A percentile compares a stretch with the other conserved stretches of the same genome.
Conservation (phyloP, 768 basidiomycete species). For the Podaxis mareebaensis region DNA sequence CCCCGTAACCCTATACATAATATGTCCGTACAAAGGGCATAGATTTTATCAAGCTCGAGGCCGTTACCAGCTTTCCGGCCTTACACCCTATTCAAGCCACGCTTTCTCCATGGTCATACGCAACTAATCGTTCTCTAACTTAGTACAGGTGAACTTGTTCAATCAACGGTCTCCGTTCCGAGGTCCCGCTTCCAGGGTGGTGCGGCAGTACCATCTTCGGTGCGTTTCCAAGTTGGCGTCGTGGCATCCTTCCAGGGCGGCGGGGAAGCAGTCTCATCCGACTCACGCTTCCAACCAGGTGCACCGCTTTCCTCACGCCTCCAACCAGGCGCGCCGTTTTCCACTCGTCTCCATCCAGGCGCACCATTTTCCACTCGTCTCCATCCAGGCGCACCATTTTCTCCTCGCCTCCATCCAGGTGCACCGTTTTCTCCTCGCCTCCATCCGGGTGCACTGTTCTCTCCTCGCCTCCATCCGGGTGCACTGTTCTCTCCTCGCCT, state of each 20-base stretch:
- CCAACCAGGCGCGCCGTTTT: background rate
- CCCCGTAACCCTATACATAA: background rate
- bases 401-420: too few species aligned
- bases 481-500: too few species aligned
- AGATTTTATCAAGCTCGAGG: background rate
- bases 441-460: too few species aligned
- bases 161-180: background rate
- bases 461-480: too few species aligned
- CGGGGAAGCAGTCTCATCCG: background rate
- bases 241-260: background rate
- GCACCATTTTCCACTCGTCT: background rate
- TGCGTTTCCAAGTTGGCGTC: background rate
- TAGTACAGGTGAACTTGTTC: background rate
- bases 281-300: constrained; percentile 1
- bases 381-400: background rate
- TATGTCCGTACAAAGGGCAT: background rate
- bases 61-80: background rate
- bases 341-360: background rate
- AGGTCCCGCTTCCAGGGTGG: background rate
- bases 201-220: background rate
- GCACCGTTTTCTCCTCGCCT: too few species aligned
- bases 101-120: background rate
- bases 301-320: background rate
- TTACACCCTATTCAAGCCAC: background rate
- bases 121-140: background rate